These are phyloP conservation scores for Kazachstania kunashirensis DNA, from an alignment of 805 yeast genomes.

Conservation along the genomic window DNA sequence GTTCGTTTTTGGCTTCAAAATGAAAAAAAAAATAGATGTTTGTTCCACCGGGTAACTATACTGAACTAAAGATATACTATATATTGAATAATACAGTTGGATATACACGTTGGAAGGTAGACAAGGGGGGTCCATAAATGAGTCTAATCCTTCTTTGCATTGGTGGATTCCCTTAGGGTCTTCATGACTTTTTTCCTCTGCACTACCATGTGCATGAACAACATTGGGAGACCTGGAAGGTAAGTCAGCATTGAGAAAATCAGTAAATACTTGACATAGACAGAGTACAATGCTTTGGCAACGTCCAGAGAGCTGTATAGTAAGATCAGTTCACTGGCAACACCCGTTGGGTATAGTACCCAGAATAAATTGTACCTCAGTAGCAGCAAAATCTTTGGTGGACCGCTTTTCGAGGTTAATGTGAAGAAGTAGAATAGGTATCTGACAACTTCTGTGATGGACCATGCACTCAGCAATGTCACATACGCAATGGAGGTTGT, in stretches of 20 bases:
- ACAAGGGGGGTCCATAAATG: too few relatives aligned
- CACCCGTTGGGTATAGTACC: slow-evolving; percentile 84
- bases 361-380: slow-evolving; percentile 77
- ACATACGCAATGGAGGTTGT: slow-evolving; percentile 45
- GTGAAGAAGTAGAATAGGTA: slow-evolving; percentile 60
- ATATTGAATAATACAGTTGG: too few relatives aligned
- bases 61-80: too few relatives aligned
- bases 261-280: slow-evolving; percentile 45
- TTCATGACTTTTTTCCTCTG: slow-evolving; percentile 76
- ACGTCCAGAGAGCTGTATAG: slow-evolving; percentile 60
- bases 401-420: slow-evolving; percentile 27
- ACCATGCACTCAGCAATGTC: slow-evolving; percentile 75
- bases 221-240: slow-evolving; percentile 76
- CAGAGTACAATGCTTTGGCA: slow-evolving; percentile 47
- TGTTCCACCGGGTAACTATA: too few relatives aligned
- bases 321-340: slow-evolving; percentile 69
- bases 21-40: too few relatives aligned
- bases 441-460: slow-evolving; percentile 85
- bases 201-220: slow-evolving; percentile 79
- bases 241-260: slow-evolving; percentile 53
- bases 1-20: too few relatives aligned
- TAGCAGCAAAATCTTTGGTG: slow-evolving; percentile 58
- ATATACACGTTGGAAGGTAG: too few relatives aligned
- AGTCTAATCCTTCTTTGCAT: too few relatives aligned
- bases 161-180: slow-evolving; percentile 16